Conservation (phyloP, 2,329 filamentous ascomycete species). For the Botryotinia calthae region DNA sequence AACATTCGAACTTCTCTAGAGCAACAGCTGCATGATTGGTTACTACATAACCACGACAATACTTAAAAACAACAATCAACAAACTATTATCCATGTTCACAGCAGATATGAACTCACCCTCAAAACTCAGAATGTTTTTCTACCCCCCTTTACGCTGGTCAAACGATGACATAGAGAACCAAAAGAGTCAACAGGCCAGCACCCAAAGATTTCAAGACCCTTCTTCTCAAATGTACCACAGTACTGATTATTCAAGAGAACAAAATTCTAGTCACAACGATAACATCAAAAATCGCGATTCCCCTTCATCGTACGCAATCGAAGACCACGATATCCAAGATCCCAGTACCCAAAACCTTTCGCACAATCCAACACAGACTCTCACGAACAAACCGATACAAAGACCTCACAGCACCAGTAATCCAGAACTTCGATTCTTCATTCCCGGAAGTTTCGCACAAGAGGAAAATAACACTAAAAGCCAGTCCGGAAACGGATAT, state of each 20-base stretch:
- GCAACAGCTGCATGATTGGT: not conserved
- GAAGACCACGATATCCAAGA: not conserved
- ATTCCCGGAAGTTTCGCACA: not conserved
- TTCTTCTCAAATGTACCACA: not conserved
- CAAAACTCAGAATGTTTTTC: not conserved
- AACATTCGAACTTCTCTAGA: not conserved
- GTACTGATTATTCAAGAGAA: not conserved
- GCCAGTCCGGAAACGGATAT: not conserved
- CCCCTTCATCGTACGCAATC: not conserved
- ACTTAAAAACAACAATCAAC: not conserved
- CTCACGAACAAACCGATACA: rapidly evolving
- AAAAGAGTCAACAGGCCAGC: not conserved
- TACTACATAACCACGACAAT: too few species aligned
- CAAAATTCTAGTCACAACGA: rapidly evolving
- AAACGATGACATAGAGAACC: not conserved
- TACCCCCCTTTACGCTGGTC: not conserved
- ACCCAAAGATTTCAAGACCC: not conserved
- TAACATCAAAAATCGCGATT: rapidly evolving
- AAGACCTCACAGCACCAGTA: not conserved
- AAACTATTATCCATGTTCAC: too few species aligned
- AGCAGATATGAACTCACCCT: not conserved
- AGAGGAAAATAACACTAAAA: not conserved
- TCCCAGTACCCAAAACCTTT: not conserved
- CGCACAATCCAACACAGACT: not conserved
- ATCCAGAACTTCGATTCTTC: not conserved